Conservation (phyloP, 208 protist genomes). For the Leishmania braziliensis region DNA sequence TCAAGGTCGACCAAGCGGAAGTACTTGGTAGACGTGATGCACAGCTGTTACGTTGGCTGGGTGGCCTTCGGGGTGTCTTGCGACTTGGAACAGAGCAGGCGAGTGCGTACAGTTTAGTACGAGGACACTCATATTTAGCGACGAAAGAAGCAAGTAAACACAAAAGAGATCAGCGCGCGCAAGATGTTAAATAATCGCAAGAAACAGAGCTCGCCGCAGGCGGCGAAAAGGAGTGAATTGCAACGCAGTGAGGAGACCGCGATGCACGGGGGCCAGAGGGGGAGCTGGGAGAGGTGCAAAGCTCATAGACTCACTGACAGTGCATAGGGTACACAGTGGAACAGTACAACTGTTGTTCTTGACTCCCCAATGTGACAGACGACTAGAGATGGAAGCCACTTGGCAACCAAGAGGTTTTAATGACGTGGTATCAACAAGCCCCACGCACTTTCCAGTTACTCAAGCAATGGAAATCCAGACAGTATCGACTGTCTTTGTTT, state of each 20-base stretch:
- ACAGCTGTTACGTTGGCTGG: neutral
- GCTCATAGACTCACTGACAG: neutral
- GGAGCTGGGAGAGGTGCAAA: neutral
- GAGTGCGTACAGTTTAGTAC: neutral
- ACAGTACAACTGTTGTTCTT: conserved; percentile 1
- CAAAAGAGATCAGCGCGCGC: neutral
- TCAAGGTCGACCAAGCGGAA: conserved; percentile 58
- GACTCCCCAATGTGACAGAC: neutral
- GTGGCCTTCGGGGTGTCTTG: neutral
- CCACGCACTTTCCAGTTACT: neutral
- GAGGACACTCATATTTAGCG: neutral
- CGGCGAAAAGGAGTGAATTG: neutral
- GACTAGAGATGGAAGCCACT: neutral
- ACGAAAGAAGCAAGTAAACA: neutral
- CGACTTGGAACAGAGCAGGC: neutral
- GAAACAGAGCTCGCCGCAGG: neutral
- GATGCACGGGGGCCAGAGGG: neutral
- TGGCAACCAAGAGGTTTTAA: no score
- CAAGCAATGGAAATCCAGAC: neutral
- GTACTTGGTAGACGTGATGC: conserved; percentile 31
- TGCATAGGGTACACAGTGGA: neutral
- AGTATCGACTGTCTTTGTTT: neutral
- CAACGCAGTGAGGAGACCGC: neutral
- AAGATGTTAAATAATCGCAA: neutral
- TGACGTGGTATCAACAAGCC: neutral